Conservation (phyloP, 2,329 filamentous ascomycete species). For the Sporothrix pseudoabietina region DNA sequence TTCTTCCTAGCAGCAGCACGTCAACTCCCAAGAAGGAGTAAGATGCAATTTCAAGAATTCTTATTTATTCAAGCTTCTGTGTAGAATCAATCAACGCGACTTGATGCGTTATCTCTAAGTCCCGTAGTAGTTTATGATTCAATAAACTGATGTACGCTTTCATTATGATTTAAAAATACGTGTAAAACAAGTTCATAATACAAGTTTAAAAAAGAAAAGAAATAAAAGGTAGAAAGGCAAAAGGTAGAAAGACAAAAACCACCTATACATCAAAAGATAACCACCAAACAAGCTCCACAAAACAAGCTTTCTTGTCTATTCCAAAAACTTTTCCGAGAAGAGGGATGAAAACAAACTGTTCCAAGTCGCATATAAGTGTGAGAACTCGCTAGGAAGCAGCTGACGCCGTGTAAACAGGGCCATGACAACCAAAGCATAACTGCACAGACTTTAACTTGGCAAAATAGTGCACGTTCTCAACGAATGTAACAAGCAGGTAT, state of each 20-base stretch:
- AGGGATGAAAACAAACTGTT: neutral
- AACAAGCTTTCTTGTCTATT: neutral
- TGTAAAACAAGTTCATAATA: no score
- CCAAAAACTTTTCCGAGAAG: neutral
- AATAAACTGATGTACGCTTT: no score
- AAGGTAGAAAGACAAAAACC: neutral
- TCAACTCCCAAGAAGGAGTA: neutral
- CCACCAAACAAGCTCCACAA: neutral
- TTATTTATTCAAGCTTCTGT: neutral
- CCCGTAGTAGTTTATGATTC: no score
- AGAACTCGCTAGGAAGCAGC: neutral
- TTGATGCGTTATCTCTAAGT: no score
- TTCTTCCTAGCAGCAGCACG: neutral
- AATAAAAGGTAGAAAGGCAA: neutral
- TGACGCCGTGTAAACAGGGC: neutral
- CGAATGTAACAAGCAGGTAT: no score
- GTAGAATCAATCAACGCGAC: neutral
- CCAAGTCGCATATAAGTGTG: neutral
- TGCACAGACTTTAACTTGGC: no score
- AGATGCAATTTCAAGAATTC: neutral
- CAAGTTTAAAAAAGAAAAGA: no score
- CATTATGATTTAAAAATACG: no score
- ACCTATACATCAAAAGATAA: neutral
- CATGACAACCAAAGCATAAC: neutral
- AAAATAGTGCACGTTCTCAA: no score